Base-by-base conservation (phyloP, 352 stramenopile genomes). In the Pythium brachiatum region DNA sequence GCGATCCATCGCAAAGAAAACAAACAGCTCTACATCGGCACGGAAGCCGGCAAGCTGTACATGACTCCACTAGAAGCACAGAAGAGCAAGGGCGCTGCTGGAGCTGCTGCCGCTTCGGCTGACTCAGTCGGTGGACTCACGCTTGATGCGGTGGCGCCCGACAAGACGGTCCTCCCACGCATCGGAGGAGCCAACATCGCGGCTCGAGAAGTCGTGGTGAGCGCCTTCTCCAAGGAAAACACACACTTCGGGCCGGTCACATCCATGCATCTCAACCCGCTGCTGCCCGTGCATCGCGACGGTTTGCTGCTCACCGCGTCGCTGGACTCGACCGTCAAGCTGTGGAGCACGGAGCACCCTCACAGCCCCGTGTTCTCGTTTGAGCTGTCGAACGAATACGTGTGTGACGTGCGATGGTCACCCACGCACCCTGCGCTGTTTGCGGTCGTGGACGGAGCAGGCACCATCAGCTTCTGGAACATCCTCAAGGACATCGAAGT, bases 381-480 rank as follows among this genome's bases (percentile, higher is more conserved):
- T 43, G 86, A 96, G 68, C 81, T 82, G 16, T 95, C 86, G 9
- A 93, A 81, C 25, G 88, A 96, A 62, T 95, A 96, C 66, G 83
- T 96, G 39, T 94, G 86, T 56, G 88, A 96, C 58, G 88, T 94
- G 23, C 74, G 82, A 70, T 96, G 86, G 88, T 94, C 86, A 8
- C 77, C 83, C 3, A 64, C 86, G 15, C 82, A 95, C 46, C 85
- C 86, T 5, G 78, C 86, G 16, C 62, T 96, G 9, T 95, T 96
- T 72, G 84, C 83, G 2, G 86, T 93, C 25, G 86, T 86, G 26
- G 87, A 95, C 52, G 86, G 82, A 12, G 88, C 70, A 21, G 88
- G 88, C 9, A 60, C 48, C 7, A 72, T 92, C 32, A 90, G 81
- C 56, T 69, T 96, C 36, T 96, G 88, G 88, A 94, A 95, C 56